Conservation (phyloP, 345 rosid genomes). For the Citrus mangshanensis region DNA sequence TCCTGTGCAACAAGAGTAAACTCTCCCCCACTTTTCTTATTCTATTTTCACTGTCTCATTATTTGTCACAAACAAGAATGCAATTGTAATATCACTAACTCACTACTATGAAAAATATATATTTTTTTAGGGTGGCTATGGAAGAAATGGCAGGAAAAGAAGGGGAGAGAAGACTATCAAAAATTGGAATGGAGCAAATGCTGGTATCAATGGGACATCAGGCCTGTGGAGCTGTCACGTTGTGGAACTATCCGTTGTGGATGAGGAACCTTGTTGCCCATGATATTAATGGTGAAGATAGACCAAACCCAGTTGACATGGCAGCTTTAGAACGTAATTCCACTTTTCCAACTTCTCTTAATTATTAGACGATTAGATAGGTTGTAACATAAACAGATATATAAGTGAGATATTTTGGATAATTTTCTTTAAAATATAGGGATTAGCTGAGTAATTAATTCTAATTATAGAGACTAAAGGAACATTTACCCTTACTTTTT, state of each 20-base stretch:
- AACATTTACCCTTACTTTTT: no score
- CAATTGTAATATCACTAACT: not conserved
- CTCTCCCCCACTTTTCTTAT: not conserved
- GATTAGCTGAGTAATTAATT: no score
- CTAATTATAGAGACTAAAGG: no score
- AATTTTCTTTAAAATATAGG: no score
- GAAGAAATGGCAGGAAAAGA: constrained; percentile 49
- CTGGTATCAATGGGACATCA: constrained; percentile 76
- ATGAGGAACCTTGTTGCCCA: constrained; percentile 67
- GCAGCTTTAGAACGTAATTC: constrained; percentile 68
- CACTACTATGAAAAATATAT: not conserved
- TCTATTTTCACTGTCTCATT: not conserved
- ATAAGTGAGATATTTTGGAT: no score
- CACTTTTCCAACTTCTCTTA: no score
- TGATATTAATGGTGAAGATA: constrained; percentile 61
- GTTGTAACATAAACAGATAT: no score
- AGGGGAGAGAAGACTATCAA: constrained; percentile 41
- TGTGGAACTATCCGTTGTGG: constrained; percentile 84
- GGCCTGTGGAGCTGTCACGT: constrained; percentile 54
- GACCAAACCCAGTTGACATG: constrained; percentile 58
- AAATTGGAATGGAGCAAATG: constrained; percentile 59
- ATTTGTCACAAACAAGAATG: not conserved
- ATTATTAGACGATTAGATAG: no score
- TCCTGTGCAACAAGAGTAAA: constrained; percentile 45
- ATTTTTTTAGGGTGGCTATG: constrained; percentile 47